Percentiles rank a stretch among this genome's conserved stretches.
phyloP scores from a whole-genome alignment of 306 rosid genomes.

The Erythrophleum fordii region DNA sequence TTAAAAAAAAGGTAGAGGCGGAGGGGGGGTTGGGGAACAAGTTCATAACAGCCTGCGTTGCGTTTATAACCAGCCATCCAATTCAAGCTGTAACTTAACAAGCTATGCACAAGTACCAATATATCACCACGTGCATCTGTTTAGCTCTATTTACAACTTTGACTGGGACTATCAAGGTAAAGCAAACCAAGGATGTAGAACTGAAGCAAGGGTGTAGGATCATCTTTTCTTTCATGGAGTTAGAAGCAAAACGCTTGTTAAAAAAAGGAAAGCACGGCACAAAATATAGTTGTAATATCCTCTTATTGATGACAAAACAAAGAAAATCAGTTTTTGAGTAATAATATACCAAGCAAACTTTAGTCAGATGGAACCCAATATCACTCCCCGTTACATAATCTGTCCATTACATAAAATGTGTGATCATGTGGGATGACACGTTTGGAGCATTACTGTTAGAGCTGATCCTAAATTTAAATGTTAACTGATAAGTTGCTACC shows the following conservation, averaged over 20 bases:
- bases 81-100: constrained; percentile 43
- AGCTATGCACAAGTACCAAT: constrained; percentile 57
- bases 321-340: not conserved
- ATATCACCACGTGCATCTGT: constrained; percentile 48
- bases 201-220: constrained; percentile 11
- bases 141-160: constrained; percentile 26
- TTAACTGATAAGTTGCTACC: not conserved
- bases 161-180: not conserved
- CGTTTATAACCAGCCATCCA: constrained; percentile 38
- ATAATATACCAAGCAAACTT: not conserved
- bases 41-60: constrained; percentile 16
- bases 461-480: constrained; percentile 36
- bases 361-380: not conserved
- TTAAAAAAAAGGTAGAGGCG: not conserved
- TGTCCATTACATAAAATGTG: not conserved
- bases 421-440: constrained; percentile 26
- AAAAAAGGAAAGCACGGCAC: too few species aligned
- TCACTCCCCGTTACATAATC: not conserved
- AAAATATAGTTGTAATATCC: not conserved
- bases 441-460: constrained; percentile 3
- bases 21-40: too few species aligned
- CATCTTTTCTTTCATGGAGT: constrained; percentile 15
- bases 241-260: not conserved
- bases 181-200: constrained; percentile 17
- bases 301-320: not conserved